These are phyloP conservation scores for Trichoderma lentiforme DNA, from an alignment of 2,329 filamentous ascomycete genomes.

Conservation along the genomic window DNA sequence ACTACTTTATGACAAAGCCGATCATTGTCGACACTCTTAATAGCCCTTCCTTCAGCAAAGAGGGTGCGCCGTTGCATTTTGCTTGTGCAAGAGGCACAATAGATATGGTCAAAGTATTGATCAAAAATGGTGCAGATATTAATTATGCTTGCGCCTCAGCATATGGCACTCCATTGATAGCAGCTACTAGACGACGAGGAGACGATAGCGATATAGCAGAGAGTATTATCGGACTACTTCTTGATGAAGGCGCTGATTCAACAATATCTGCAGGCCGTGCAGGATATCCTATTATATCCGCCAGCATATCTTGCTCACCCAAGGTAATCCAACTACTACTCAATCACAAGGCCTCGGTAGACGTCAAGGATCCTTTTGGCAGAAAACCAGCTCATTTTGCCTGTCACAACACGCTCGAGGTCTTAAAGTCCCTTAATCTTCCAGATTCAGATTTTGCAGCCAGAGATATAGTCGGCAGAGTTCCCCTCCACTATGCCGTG, in stretches of 20 bases:
- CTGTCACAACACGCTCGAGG: neutral
- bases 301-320: neutral
- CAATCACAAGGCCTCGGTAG: neutral
- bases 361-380: neutral
- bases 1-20: neutral
- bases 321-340: neutral
- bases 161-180: neutral
- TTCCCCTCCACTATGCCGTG: constrained; percentile 2
- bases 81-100: neutral
- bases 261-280: neutral
- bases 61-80: neutral
- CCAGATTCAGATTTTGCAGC: neutral
- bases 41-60: neutral
- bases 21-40: neutral
- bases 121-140: neutral
- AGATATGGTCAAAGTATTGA: neutral
- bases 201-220: neutral
- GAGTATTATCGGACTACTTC: neutral
- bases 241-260: neutral
- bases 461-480: neutral
- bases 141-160: neutral
- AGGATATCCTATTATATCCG: constrained; percentile 10
- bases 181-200: neutral
- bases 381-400: neutral
- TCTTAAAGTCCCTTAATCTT: neutral